Evolutionary conservation across 2,329 filamentous ascomycete species (phyloP), one percentile per base, ranked within the genome.

Genomic region (Mollisiaceae sp.): DNA sequence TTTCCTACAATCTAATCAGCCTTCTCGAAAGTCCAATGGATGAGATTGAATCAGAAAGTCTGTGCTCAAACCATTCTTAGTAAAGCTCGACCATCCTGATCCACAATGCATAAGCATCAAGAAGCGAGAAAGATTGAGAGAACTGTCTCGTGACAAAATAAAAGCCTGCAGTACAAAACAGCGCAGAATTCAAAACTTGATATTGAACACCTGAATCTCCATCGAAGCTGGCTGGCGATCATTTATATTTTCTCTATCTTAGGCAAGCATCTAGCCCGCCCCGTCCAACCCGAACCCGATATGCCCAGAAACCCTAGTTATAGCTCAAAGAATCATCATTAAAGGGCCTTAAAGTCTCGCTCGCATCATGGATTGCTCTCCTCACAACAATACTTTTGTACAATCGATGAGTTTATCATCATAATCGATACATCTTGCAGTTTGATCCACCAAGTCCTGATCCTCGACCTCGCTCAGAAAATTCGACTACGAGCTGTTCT

Each of bases 401-500:
- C 67, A 69, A 57, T 59, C 60, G 58, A 66, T 65, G 62, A 58
- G 35, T n/a, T 41, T 59, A 50, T 47, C 57, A 66, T 45, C 60
- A 32, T 52, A 61, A n/a, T 62, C 24, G 47, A 56, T 39, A 41
- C 57, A 45, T 27, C 41, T 22, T 50, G 55, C 47, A 22, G 56
- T 55, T 11, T 57, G 52, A 24, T 45, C 39, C 32, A 65, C 27
- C 27, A 56, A 50, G 38, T 58, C 45, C 39, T 50, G 12, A 32
- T 32, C 45, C 20, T 22, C 45, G n/a, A 24, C n/a, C 1, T 59
- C 32, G 22, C 41, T 62, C n/a, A n/a, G 52, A 35, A 61, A 36
- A n/a, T 52, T 50, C 66, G 35, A 32, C 69, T 66, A 77, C 59
- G 74, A 74, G 80, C 81, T 88, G 80, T 82, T 85, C 82, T 89